phyloP scores from a whole-genome alignment of 1,284 basidiomycete species.

The Acaromyces ingoldii region DNA sequence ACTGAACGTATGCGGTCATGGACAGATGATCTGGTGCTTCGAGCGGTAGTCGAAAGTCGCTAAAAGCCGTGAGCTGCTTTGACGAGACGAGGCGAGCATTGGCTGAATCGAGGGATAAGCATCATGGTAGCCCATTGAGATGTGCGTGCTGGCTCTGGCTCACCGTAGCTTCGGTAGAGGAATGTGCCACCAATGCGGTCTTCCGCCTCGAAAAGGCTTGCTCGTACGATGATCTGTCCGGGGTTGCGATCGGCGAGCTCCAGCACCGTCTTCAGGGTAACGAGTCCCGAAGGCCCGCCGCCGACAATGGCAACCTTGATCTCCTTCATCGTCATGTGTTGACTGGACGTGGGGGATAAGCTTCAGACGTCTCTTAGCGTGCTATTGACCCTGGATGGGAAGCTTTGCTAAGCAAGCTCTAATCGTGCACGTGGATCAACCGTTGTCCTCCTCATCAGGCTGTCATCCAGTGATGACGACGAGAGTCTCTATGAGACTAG shows the following conservation, averaged over 20 bases:
- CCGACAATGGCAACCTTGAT: conserved; percentile 32
- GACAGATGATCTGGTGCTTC: conserved; percentile 61
- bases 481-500: too few species aligned
- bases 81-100: conserved; percentile 61
- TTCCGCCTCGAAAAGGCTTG: conserved; percentile 59
- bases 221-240: conserved; percentile 51
- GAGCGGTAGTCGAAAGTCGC: conserved; percentile 61
- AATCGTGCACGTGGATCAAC: too few species aligned
- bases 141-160: neutral
- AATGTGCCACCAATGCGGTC: conserved; percentile 64
- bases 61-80: conserved; percentile 64
- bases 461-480: too few species aligned
- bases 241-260: conserved; percentile 19
- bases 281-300: conserved; percentile 60
- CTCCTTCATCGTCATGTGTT: too few species aligned
- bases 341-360: too few species aligned
- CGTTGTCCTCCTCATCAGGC: too few species aligned
- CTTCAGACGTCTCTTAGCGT: too few species aligned
- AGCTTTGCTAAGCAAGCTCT: too few species aligned
- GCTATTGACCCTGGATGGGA: too few species aligned
- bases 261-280: conserved; percentile 60
- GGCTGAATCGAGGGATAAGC: too few species aligned
- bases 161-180: conserved; percentile 21
- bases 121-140: too few species aligned
- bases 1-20: conserved; percentile 60